Base-by-base conservation (phyloP, 768 basidiomycete species). In the Auricularia cornea region DNA sequence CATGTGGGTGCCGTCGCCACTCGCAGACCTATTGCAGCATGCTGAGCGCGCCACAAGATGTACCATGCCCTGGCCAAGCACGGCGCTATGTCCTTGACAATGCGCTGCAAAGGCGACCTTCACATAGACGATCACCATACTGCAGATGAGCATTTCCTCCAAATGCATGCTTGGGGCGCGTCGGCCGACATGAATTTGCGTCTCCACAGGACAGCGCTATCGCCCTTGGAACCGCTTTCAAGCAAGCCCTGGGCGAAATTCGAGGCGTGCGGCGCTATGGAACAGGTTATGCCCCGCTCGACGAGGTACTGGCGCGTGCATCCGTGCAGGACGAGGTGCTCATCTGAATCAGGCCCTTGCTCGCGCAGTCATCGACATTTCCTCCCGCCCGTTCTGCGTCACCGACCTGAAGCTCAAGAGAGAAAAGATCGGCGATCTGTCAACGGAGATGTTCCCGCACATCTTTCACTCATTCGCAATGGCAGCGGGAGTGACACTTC, bases 81-180 rank as follows among this genome's bases (percentile, higher is more conserved):
- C 76, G 84, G 92, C 23, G 94, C 94, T 63, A 90, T 97, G 86
- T 94, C 93, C 0, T 79, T 99, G 66, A 85, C 83, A 23, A 82
- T 99, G 78, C 88, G 89, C 68, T 98, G 94, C 75, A 86, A 90
- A 71, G 97, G 97, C 44, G 97, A 99, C 74, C 81, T 98, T 8
- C 92, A 89, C 84, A 97, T 98, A 64, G 97, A 99, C 76, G 97
- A 99, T 77, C 97, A 98, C 70, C 97, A 99, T 76, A 93, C 95
- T 57, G 93, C 96, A 83, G 97, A 99, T 90, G 85, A 87, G 88
- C 86, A 71, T 51, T 73, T 76, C 16, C 65, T 77, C 5, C 14
- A 40, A 31, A 41, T 8, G 20, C 20, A 18, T 29, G 38, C 35
- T 40, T 30, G 23, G 26, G 23, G 23, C n/a, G 44, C 59, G 61